Evolutionary conservation across 2,329 filamentous ascomycete species (phyloP), one percentile per base, ranked within the genome.

Genomic region (Exophiala sideris): DNA sequence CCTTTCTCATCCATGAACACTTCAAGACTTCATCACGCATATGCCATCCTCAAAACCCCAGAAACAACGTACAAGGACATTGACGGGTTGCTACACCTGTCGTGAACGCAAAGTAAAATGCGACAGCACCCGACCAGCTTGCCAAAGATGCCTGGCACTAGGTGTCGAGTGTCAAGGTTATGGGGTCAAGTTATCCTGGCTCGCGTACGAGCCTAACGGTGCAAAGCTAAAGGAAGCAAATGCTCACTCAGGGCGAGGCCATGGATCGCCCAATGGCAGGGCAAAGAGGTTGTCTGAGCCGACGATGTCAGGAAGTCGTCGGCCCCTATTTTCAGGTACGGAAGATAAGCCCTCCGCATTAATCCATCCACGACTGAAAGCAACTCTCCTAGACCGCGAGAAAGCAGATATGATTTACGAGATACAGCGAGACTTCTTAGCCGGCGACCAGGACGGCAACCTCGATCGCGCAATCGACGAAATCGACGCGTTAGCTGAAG

Each of bases 101-200:
- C 48, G 48, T 7, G 39, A 40, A 14, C 63, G 63, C 33, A 58
- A 57, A 12, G 42, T 65, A 9, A 65, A 66, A 50, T 66, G 64
- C 40, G 59, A 65, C 40, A 61, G 65, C 39, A 53, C 56, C 4
- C 50, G 45, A 38, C 64, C 63, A 1, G 35, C 45, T 32, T 65
- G 64, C 45, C 45, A 47, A 20, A 52, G 56, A 40, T 65, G 62
- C 38, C 38, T 56, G 6, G 49, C 56, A n/a, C 50, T 61, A 6
- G 59, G 60, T 20, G 50, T 60, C 33, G 5, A 40, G n/a, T 65
- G 64, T 48, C 52, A 58, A 16, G 48, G 48, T 33, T 50, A 50
- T 24, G 48, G 21, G 12, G 29, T 50, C 48, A 50, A 45, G 40
- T 21, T 50, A 34, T 50, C 48, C 9, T 50, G 40, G 48, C 40